phyloP scores from a whole-genome alignment of 2,329 filamentous ascomycete species.

The Rhexocercosporidium sp. region DNA sequence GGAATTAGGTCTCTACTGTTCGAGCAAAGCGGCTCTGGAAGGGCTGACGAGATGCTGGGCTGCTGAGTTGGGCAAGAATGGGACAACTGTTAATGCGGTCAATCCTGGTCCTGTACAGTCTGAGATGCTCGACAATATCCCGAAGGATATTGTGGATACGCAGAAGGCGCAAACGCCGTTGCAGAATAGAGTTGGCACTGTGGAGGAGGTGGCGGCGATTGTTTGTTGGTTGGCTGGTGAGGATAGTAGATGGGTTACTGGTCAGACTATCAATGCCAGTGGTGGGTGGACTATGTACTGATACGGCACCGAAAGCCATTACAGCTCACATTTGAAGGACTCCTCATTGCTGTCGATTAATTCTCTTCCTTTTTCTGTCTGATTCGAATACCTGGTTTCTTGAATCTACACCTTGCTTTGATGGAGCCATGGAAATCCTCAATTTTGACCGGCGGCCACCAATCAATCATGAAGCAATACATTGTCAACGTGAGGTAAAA shows the following conservation, averaged over 20 bases:
- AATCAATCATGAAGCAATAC: neutral
- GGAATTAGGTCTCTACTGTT: constrained; percentile 23
- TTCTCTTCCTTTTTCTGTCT: neutral
- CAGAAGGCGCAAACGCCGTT: constrained; percentile 26
- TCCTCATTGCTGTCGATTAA: neutral
- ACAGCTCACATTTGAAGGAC: neutral
- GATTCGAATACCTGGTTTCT: neutral
- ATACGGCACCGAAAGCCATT: neutral
- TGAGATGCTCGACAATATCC: constrained; percentile 33
- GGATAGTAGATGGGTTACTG: constrained; percentile 53
- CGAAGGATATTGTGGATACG: constrained; percentile 28
- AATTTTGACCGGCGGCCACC: neutral
- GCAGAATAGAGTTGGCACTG: constrained; percentile 44
- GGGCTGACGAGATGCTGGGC: constrained; percentile 29
- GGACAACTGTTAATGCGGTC: constrained; percentile 30
- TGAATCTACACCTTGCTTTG: no score
- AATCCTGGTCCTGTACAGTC: constrained; percentile 34
- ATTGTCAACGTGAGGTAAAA: no score
- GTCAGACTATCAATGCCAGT: constrained; percentile 35
- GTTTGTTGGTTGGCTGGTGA: constrained; percentile 54
- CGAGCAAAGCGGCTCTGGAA: constrained; percentile 29
- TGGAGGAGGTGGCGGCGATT: constrained; percentile 52
- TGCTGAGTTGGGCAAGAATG: constrained; percentile 27
- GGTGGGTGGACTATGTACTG: constrained; percentile 32
- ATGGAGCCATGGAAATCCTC: no score